These are phyloP conservation scores for Colletotrichum somersetense DNA, from an alignment of 2,329 filamentous ascomycete genomes.

Conservation along the genomic window DNA sequence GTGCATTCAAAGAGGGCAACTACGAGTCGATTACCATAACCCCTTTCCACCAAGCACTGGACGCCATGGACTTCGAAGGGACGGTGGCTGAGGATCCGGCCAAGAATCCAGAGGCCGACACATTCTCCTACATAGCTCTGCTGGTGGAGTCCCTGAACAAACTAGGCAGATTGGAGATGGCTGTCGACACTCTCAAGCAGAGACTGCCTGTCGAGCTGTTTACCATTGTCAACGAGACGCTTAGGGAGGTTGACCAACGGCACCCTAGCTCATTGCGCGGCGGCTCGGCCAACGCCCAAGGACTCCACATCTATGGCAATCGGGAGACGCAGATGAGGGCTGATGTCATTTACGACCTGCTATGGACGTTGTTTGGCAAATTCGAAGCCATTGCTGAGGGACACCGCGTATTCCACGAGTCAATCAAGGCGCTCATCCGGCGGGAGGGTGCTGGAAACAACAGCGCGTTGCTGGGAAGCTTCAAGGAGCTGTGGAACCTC, in stretches of 20 bases:
- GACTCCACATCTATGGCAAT: conserved; percentile 73
- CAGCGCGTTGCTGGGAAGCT: conserved; percentile 81
- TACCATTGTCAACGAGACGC: conserved; percentile 92
- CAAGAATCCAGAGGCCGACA: conserved; percentile 94
- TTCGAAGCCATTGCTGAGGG: conserved; percentile 98
- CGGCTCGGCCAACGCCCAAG: conserved; percentile 64
- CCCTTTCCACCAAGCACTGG: conserved; percentile 71
- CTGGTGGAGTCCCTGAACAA: conserved; percentile 92
- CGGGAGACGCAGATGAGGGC: conserved; percentile 82
- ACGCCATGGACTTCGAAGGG: conserved; percentile 70
- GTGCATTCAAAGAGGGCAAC: conserved; percentile 63
- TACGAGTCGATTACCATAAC: conserved; percentile 59
- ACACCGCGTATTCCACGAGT: conserved; percentile 93
- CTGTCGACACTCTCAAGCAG: conserved; percentile 92
- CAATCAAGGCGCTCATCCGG: conserved; percentile 86
- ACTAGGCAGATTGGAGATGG: conserved; percentile 85
- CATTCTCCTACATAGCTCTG: conserved; percentile 91
- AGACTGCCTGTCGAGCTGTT: conserved; percentile 94
- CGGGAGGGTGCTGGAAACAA: conserved; percentile 79
- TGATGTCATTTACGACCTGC: conserved; percentile 88
- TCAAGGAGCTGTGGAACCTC: conserved; percentile 97
- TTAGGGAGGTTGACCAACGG: conserved; percentile 91
- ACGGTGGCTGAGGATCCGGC: conserved; percentile 85
- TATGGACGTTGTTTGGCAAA: conserved; percentile 94
- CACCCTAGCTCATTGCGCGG: conserved; percentile 85